These are phyloP conservation scores for Yamadazyma olivae DNA, from an alignment of 805 yeast genomes.

Conservation along the genomic window DNA sequence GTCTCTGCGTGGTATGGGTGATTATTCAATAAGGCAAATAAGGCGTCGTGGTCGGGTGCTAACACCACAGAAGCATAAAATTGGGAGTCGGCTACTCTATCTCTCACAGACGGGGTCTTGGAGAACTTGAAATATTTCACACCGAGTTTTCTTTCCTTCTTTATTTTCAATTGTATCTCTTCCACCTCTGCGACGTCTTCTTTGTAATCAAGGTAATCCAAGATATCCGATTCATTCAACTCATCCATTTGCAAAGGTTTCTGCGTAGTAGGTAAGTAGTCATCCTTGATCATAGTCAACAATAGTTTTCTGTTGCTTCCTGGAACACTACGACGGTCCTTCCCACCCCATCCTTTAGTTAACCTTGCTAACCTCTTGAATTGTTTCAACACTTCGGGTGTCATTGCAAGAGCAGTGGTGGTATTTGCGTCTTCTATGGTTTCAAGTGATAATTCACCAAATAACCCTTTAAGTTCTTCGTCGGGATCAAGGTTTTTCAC, in stretches of 20 bases:
- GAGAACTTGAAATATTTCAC: constrained; percentile 56
- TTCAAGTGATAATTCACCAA: constrained; percentile 67
- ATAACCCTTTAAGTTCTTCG: constrained; percentile 63
- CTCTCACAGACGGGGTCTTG: constrained; percentile 30
- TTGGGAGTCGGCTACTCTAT: constrained; percentile 40
- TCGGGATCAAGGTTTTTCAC: constrained; percentile 68
- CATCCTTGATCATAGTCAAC: constrained; percentile 71
- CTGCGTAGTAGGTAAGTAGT: constrained; percentile 70
- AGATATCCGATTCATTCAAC: constrained; percentile 36
- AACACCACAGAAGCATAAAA: constrained; percentile 65
- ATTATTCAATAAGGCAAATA: constrained; percentile 55
- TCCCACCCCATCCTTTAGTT: constrained; percentile 85
- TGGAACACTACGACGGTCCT: constrained; percentile 69
- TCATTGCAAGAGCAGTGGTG: constrained; percentile 63
- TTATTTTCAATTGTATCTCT: constrained; percentile 27
- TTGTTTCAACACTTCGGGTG: constrained; percentile 67
- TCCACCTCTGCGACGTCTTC: constrained; percentile 27
- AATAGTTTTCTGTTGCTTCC: constrained; percentile 67
- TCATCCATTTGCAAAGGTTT: constrained; percentile 64
- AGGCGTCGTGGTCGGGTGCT: constrained; percentile 76
- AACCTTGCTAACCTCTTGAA: constrained; percentile 53
- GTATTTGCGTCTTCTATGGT: constrained; percentile 74
- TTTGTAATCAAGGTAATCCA: constrained; percentile 31
- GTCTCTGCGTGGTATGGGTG: constrained; percentile 77
- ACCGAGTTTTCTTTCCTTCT: constrained; percentile 35